A percentile compares a stretch with the other conserved stretches of the same genome.
Evolutionary conservation across 2,329 filamentous ascomycete species (phyloP).

Genomic region (Fusarium newnesense): DNA sequence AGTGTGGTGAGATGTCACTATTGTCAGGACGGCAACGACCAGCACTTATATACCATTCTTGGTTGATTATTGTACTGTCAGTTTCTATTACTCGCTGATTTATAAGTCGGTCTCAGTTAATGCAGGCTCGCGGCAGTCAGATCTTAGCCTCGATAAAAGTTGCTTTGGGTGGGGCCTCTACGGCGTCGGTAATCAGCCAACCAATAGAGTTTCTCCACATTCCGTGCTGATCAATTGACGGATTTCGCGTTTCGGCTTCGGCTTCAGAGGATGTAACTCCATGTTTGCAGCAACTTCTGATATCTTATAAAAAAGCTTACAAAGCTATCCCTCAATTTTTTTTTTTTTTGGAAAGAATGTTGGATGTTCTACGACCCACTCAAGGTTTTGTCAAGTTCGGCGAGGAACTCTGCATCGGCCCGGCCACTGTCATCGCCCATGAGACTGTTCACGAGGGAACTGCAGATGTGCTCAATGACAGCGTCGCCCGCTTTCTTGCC

Average conservation of each 20-base stretch:
- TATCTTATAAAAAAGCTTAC: too few relatives aligned
- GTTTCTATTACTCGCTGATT: neutral
- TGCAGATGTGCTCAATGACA: too few relatives aligned
- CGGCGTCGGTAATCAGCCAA: rapidly evolving
- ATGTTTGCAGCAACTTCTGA: too few relatives aligned
- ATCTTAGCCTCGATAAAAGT: constrained; percentile 4
- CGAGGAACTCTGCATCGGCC: too few relatives aligned
- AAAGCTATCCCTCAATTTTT: too few relatives aligned
- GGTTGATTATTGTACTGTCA: rapidly evolving
- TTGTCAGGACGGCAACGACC: rapidly evolving
- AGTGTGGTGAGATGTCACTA: rapidly evolving
- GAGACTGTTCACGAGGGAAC: too few relatives aligned
- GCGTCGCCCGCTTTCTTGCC: too few relatives aligned
- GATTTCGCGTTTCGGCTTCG: neutral
- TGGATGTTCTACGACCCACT: too few relatives aligned
- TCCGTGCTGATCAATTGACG: neutral
- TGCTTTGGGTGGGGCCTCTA: neutral
- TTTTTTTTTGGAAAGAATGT: too few relatives aligned
- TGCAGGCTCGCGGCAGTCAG: neutral
- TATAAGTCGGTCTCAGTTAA: neutral
- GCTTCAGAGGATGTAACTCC: neutral
- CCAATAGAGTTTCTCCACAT: neutral
- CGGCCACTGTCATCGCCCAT: too few relatives aligned
- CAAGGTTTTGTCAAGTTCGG: too few relatives aligned
- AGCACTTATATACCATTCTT: neutral